Conservation (phyloP, 2,329 filamentous ascomycete genomes). For the Fusarium zealandicum region DNA sequence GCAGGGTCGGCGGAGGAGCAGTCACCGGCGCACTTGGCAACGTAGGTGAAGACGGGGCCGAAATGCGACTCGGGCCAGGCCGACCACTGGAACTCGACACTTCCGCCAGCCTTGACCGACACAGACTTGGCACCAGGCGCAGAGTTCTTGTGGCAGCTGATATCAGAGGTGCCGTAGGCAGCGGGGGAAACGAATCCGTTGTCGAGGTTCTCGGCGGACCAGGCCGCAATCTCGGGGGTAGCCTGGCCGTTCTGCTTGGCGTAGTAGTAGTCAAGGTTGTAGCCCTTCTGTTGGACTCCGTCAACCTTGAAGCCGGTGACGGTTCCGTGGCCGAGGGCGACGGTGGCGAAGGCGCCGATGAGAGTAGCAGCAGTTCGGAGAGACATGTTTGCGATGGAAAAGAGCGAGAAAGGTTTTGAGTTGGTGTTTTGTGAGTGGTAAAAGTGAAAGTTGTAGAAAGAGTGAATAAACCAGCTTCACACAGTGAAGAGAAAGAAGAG, state of each 20-base stretch:
- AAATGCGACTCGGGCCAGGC: conserved; percentile 54
- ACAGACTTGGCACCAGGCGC: conserved; percentile 44
- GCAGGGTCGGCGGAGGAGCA: conserved; percentile 62
- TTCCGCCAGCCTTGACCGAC: conserved; percentile 52
- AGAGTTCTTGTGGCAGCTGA: conserved; percentile 56
- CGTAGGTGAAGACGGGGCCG: conserved; percentile 68
- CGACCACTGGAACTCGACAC: conserved; percentile 52
- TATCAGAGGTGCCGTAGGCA: conserved; percentile 50
- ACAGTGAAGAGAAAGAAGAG: conserved; percentile 42
- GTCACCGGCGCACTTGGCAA: conserved; percentile 64
- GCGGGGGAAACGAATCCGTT: conserved; percentile 59
- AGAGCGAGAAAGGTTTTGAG: not conserved
- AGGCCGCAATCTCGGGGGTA: conserved; percentile 44
- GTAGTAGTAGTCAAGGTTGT: conserved; percentile 36
- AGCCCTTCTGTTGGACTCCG: conserved; percentile 26
- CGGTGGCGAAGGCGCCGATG: conserved; percentile 34
- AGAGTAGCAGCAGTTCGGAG: conserved; percentile 30
- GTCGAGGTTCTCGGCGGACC: conserved; percentile 54
- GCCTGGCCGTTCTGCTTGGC: conserved; percentile 26
- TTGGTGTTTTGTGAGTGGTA: not conserved
- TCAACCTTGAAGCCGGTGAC: conserved; percentile 38
- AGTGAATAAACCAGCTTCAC: conserved; percentile 41
- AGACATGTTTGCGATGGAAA: conserved; percentile 26
- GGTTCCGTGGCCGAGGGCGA: conserved; percentile 35
- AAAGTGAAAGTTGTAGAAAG: not conserved